Conservation (phyloP, 305 asterid species). For the Petunia hybrid region DNA sequence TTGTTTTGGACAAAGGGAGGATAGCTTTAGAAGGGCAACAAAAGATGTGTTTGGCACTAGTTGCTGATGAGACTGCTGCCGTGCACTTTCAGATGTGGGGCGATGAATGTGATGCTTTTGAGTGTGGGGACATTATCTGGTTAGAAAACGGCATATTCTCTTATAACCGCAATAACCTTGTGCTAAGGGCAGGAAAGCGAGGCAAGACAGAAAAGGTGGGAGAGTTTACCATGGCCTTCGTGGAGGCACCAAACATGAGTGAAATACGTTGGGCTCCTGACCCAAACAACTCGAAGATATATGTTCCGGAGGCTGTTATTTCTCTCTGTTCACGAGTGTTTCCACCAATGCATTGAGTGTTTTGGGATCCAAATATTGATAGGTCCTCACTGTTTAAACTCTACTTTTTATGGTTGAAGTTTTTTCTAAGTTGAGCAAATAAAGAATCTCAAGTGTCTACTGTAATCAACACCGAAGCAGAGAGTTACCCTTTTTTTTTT, state of each 20-base stretch:
- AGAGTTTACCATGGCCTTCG: constrained; percentile 65
- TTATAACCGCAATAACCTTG: constrained; percentile 45
- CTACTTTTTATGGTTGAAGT: not conserved
- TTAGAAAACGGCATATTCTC: constrained; percentile 66
- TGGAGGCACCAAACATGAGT: constrained; percentile 70
- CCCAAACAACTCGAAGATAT: constrained; percentile 43
- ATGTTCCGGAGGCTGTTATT: constrained; percentile 50
- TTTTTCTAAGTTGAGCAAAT: constrained; percentile 10
- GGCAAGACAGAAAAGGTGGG: constrained; percentile 69
- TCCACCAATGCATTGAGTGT: constrained; percentile 45
- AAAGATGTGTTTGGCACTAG: constrained; percentile 65
- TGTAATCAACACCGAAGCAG: not conserved
- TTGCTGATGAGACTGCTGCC: constrained; percentile 85
- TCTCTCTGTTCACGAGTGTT: constrained; percentile 60
- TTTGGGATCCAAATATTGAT: not conserved
- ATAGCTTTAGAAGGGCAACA: constrained; percentile 48
- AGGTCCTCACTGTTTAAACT: not conserved
- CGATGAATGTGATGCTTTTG: constrained; percentile 69
- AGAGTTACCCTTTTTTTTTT: not conserved
- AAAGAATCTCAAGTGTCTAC: not conserved
- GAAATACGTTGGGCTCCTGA: constrained; percentile 58
- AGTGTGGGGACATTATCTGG: constrained; percentile 60
- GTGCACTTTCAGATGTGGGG: constrained; percentile 83
- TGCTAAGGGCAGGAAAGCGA: constrained; percentile 72
- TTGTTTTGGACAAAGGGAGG: constrained; percentile 63